phyloP scores from a whole-genome alignment of 352 stramenopile genomes.

The Globisporangium middletonii region DNA sequence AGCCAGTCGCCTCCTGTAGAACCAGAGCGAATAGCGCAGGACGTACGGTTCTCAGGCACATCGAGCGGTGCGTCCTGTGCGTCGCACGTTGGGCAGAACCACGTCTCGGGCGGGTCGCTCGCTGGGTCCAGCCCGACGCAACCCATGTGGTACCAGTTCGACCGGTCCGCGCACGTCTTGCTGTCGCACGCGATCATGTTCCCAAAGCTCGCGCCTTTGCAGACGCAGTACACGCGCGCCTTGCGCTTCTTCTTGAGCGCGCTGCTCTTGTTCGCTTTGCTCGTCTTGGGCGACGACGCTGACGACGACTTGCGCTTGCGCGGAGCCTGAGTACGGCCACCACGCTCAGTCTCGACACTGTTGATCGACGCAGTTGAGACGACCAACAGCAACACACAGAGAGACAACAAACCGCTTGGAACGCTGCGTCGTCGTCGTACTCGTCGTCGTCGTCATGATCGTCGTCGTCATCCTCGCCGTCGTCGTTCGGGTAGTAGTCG shows the following conservation, averaged over 20 bases:
- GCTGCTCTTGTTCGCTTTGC: constrained; percentile 3
- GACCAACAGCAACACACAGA: background rate
- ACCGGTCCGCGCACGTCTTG: constrained; percentile 69
- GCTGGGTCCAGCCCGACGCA: constrained; percentile 56
- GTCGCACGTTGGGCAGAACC: constrained; percentile 64
- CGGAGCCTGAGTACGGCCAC: background rate
- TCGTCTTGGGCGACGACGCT: constrained; percentile 1
- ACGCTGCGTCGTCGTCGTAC: background rate
- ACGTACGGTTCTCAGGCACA: constrained; percentile 70
- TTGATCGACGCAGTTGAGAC: background rate
- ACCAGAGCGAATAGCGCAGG: no score
- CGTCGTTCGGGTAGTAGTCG: constrained; percentile 13
- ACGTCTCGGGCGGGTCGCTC: constrained; percentile 57
- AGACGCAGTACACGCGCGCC: constrained; percentile 66
- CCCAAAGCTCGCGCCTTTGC: constrained; percentile 63
- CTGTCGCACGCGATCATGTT: constrained; percentile 86
- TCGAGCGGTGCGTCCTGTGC: constrained; percentile 34
- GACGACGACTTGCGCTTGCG: constrained; percentile 18
- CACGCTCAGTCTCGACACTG: background rate
- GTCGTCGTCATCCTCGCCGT: constrained; percentile 15
- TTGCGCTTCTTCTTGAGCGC: constrained; percentile 55
- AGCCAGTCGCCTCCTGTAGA: no score
- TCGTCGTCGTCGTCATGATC: constrained; percentile 18
- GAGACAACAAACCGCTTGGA: constrained; percentile 10
- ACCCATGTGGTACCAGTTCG: constrained; percentile 81